These are phyloP conservation scores for Marsdenia floribunda DNA, from an alignment of 257 asterid species.

Conservation along the genomic window DNA sequence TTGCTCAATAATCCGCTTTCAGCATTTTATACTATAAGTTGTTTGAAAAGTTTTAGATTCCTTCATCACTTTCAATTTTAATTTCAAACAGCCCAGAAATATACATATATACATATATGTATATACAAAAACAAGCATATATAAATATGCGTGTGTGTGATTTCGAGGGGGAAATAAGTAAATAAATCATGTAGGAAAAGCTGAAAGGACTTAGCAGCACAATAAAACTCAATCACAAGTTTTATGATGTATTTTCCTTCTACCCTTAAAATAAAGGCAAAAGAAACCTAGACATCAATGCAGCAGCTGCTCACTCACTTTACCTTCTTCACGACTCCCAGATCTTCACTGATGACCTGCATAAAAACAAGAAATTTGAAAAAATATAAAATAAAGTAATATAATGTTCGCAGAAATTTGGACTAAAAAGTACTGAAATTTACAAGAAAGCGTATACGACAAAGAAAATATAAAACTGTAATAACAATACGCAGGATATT, in stretches of 20 bases:
- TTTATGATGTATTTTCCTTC: background rate
- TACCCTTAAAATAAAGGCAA: background rate
- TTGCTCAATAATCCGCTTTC: background rate
- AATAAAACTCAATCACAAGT: background rate
- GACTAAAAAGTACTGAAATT: background rate
- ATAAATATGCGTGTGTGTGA: background rate
- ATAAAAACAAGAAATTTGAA: background rate
- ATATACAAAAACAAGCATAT: too few species aligned
- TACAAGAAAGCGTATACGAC: too few species aligned
- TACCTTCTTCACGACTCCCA: conserved; percentile 89
- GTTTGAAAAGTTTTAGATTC: background rate
- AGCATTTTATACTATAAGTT: background rate
- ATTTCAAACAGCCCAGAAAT: background rate
- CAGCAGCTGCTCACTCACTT: conserved; percentile 10
- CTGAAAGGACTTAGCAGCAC: background rate
- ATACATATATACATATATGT: too few species aligned
- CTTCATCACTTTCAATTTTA: background rate
- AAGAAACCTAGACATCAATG: background rate
- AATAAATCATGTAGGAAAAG: background rate
- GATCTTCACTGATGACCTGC: conserved; percentile 85
- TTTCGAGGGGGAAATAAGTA: too few species aligned
- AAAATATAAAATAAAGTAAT: background rate
- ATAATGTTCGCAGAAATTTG: background rate
- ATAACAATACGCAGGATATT: background rate
- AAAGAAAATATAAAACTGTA: background rate